Conservation (phyloP, 257 asterid species). For the Craterostigma plantagineum region DNA sequence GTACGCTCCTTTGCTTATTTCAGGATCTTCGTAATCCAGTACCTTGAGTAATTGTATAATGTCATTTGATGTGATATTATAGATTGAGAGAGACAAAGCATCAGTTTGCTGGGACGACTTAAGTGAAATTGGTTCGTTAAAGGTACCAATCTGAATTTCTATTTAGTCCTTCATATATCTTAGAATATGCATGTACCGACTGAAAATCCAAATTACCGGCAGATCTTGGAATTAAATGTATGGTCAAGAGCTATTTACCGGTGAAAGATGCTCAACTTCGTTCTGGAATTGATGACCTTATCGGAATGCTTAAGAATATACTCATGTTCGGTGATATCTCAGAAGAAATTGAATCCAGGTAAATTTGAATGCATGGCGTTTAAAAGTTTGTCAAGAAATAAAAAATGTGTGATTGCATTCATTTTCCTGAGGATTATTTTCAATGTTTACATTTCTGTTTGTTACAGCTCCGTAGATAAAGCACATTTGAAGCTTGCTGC, state of each 20-base stretch:
- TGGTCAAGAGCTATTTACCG: no score
- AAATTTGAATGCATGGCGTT: no score
- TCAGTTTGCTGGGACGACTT: conserved; percentile 73
- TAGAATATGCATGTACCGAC: conserved; percentile 2
- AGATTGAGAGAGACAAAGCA: conserved; percentile 38
- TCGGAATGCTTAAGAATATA: no score
- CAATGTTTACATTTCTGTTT: conserved; percentile 12
- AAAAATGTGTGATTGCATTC: no score
- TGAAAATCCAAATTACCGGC: conserved; percentile 11
- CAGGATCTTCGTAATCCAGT: conserved; percentile 5
- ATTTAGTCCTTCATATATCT: conserved; percentile 7
- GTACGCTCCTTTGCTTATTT: conserved; percentile 31
- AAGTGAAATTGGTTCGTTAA: conserved; percentile 77
- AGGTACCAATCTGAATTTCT: conserved; percentile 32
- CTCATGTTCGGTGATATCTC: no score
- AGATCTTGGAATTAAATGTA: conserved; percentile 57
- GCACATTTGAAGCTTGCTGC: conserved; percentile 97
- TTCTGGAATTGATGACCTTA: no score
- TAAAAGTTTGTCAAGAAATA: no score
- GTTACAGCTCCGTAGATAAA: conserved; percentile 63
- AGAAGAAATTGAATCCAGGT: no score
- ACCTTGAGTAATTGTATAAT: conserved; percentile 8
- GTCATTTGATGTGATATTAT: conserved; percentile 19
- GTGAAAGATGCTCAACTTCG: no score
- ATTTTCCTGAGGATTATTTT: conserved; percentile 6